These are phyloP conservation scores for Cenococcum geophilum DNA, from an alignment of 495 filamentous ascomycete genomes.

Conservation along the genomic window DNA sequence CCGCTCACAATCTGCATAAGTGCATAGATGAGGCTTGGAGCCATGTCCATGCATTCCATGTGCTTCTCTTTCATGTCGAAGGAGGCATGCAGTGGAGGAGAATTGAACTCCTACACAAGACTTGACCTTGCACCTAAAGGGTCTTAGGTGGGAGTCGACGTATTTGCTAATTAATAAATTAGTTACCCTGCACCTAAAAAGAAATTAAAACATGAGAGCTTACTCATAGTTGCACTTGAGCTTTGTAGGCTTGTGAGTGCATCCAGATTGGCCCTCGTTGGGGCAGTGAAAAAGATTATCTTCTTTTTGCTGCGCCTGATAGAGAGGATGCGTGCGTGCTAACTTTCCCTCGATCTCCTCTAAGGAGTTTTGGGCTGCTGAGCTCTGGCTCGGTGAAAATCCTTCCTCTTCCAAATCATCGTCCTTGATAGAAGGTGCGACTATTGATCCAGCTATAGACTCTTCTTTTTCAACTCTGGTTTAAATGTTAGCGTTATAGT, in stretches of 20 bases:
- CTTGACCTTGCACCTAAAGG: conserved; percentile 80
- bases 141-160: conserved; percentile 88
- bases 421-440: conserved; percentile 12
- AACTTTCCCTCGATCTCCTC: conserved; percentile 28
- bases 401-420: conserved; percentile 21
- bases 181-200: conserved; percentile 35
- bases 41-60: conserved; percentile 93
- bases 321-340: conserved; percentile 70
- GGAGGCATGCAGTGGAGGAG: conserved; percentile 89
- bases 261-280: conserved; percentile 65
- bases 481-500: background rate
- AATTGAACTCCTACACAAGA: conserved; percentile 74
- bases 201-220: conserved; percentile 37
- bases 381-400: conserved; percentile 13
- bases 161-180: conserved; percentile 62
- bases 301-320: conserved; percentile 59
- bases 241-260: conserved; percentile 79
- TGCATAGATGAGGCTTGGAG: conserved; percentile 81
- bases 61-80: conserved; percentile 89
- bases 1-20: conserved; percentile 76
- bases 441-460: conserved; percentile 6
- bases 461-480: conserved; percentile 17
- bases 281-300: conserved; percentile 91
- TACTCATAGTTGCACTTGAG: conserved; percentile 98
- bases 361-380: conserved; percentile 19